A percentile compares a stretch with the other conserved stretches of the same genome.
Evolutionary conservation across 176 grass and related monocot species (phyloP).

Genomic region (Carex scoparia): DNA sequence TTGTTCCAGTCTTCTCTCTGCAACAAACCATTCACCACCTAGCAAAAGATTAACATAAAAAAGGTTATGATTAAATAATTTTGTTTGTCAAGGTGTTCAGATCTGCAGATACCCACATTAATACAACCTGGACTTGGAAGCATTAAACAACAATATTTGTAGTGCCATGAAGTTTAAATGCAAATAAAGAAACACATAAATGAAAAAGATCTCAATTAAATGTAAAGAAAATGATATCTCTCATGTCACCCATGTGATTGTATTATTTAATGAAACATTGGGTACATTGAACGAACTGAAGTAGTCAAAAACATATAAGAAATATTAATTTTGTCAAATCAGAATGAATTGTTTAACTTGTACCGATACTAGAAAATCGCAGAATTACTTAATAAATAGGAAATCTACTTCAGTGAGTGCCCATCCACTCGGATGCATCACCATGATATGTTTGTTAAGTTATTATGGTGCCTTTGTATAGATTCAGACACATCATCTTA

Average conservation of each 20-base stretch:
- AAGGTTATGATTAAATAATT: background rate
- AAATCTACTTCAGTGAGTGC: background rate
- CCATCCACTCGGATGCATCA: background rate
- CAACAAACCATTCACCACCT: conserved; percentile 96
- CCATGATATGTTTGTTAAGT: background rate
- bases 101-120: background rate
- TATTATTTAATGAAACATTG: conserved; percentile 3
- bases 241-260: background rate
- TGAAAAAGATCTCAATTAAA: background rate
- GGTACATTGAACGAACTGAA: background rate
- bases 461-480: background rate
- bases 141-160: background rate
- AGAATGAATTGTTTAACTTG: background rate
- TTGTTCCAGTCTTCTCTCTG: conserved; percentile 85
- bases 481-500: background rate
- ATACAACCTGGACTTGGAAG: background rate
- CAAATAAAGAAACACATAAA: background rate
- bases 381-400: background rate
- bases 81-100: background rate
- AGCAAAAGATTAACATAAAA: conserved; percentile 15
- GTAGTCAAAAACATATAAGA: background rate
- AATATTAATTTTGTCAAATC: background rate
- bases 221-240: background rate
- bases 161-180: background rate
- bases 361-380: background rate